Conservation (phyloP, 2,329 filamentous ascomycete genomes). For the Colletotrichum kahawae region DNA sequence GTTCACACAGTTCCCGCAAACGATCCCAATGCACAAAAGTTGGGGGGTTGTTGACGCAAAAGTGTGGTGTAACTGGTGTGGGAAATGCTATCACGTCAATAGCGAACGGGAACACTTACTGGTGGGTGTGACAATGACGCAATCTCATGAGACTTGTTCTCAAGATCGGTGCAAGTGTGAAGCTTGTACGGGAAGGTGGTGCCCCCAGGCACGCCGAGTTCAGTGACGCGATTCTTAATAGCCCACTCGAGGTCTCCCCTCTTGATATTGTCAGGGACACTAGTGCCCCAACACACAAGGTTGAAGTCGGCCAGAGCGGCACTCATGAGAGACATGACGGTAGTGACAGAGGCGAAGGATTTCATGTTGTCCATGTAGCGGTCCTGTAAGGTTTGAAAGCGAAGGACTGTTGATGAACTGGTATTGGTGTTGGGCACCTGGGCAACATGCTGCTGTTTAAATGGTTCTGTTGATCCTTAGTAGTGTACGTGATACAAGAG, state of each 20-base stretch:
- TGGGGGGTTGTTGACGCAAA: background rate
- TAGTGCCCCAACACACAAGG: background rate
- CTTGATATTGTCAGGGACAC: background rate
- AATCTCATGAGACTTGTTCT: background rate
- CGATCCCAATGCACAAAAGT: background rate
- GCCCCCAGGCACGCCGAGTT: background rate
- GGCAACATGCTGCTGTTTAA: fast-evolving
- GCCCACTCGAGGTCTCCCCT: background rate
- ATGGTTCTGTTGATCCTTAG: background rate
- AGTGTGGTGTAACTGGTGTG: background rate
- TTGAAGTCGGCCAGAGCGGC: background rate
- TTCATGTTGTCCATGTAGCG: background rate
- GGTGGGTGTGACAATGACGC: background rate
- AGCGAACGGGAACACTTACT: fast-evolving
- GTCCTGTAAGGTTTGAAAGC: background rate
- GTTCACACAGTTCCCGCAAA: background rate
- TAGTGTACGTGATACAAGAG: background rate
- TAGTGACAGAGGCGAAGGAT: background rate
- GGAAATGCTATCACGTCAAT: fast-evolving
- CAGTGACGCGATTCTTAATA: background rate
- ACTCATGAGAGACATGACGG: background rate
- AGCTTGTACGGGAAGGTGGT: background rate
- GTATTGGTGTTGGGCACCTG: fast-evolving
- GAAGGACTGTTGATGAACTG: fast-evolving
- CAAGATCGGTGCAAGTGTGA: background rate